Percentiles rank a stretch among this genome's conserved stretches.
Evolutionary conservation across 495 filamentous ascomycete species (phyloP).

Genomic region (Penicillium manginii): DNA sequence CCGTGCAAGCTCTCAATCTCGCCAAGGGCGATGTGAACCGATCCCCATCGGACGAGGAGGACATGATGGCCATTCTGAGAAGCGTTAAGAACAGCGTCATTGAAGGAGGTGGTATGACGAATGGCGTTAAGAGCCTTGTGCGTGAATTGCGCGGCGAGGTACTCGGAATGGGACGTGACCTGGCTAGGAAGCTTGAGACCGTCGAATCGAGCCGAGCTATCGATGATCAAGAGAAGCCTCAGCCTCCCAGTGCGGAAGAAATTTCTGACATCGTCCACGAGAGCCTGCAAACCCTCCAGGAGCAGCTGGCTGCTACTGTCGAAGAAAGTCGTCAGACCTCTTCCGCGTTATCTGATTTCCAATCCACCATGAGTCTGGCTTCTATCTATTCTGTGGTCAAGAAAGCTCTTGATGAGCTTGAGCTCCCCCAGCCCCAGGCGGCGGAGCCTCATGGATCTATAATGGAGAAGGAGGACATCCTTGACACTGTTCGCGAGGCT

Average conservation of each 20-base stretch:
- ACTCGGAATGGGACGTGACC: slow-evolving; percentile 86
- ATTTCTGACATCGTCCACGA: slow-evolving; percentile 77
- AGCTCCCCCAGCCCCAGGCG: slow-evolving; percentile 41
- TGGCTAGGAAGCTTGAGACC: slow-evolving; percentile 81
- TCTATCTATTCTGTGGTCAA: slow-evolving; percentile 82
- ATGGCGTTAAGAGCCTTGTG: slow-evolving; percentile 86
- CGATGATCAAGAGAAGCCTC: slow-evolving; percentile 42
- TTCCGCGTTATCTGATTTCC: slow-evolving; percentile 51
- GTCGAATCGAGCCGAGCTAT: slow-evolving; percentile 50
- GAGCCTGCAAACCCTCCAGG: slow-evolving; percentile 75
- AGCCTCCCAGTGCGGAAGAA: slow-evolving; percentile 63
- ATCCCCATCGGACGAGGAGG: slow-evolving; percentile 43
- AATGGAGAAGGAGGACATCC: slow-evolving; percentile 76
- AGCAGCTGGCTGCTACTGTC: slow-evolving; percentile 75
- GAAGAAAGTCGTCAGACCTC: slow-evolving; percentile 75
- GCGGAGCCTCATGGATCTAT: slow-evolving; percentile 38
- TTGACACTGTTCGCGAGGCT: slow-evolving; percentile 82
- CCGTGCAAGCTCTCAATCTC: slow-evolving; percentile 31
- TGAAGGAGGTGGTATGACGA: slow-evolving; percentile 81
- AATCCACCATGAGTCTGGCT: slow-evolving; percentile 65
- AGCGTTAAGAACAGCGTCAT: slow-evolving; percentile 86
- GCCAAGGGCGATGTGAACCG: slow-evolving; percentile 29
- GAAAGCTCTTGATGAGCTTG: slow-evolving; percentile 71
- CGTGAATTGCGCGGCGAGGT: slow-evolving; percentile 91
- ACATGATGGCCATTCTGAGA: slow-evolving; percentile 75